Evolutionary conservation across 2,329 filamentous ascomycete genomes (phyloP), one percentile per base, ranked within the genome.

Genomic region (Geoglossum cookeanum): DNA sequence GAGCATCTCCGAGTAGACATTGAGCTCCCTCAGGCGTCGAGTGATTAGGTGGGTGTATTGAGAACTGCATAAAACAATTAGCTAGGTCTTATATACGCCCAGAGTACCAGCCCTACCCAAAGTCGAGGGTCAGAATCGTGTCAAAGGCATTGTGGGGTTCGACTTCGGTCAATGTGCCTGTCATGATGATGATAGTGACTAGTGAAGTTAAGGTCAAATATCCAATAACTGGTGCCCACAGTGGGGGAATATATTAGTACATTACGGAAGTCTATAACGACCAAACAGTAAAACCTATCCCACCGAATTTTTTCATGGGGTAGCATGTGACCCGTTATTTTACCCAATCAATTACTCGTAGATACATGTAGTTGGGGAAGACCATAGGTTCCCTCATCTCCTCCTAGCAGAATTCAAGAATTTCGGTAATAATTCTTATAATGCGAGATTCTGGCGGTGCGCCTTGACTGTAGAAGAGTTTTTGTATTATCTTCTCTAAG

Each of bases 1-100:
- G 48, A 94, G 80, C 83, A 94, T 85, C 73, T 95, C 89, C 60
- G 81, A 81, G 74, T 86, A 95, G 68, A 94, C 78, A 72, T 84
- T 84, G 70, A 94, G 78, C 64, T 85, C 80, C 63, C 88, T 79
- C 32, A 94, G 77, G 37, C 87, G 80, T 57, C 87, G 77, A 8
- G 81, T 81, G 65, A 90, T 88, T 44, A 90, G 74, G 68, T 89
- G 84, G 45, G 80, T 82, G 65, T 83, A 84, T 70, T 87, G 83
- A 29, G 78, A 83, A 62, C 78, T 83, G 67, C 22, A 22, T 22
- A 22, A 22, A 22, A 22, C 52, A 55, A 59, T 55, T 59, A 55
- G 57, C n/a, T 55, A 42, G 56, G 48, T 59, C 17, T 44, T 52
- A 29, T 55, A 32, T 54, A 33, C 27, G 55, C 58, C 58, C 39